These are phyloP conservation scores for Cavenderia fasciculata DNA, from an alignment of 78 protist species.

Conservation along the genomic window DNA sequence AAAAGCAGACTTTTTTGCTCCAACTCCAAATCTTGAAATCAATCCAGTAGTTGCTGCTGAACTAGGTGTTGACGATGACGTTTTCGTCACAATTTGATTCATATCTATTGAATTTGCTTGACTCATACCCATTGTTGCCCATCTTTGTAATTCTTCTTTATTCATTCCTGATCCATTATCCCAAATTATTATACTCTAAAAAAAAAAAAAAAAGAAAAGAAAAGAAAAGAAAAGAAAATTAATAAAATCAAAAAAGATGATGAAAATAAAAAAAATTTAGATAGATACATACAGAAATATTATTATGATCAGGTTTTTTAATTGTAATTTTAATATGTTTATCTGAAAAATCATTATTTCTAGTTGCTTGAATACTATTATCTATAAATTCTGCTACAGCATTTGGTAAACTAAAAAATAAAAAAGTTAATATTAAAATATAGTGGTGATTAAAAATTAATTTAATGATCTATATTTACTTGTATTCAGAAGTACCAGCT, in stretches of 20 bases:
- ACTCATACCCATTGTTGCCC: conserved; percentile 81
- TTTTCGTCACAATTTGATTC: background rate
- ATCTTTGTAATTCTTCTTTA: conserved; percentile 62
- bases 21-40: conserved; percentile 81
- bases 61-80: background rate
- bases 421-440: background rate
- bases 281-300: conserved; percentile 26
- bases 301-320: conserved; percentile 12
- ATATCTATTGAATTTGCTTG: conserved; percentile 49
- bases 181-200: conserved; percentile 40
- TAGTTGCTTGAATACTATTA: conserved; percentile 77
- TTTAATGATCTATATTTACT: background rate
- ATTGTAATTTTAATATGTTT: conserved; percentile 32
- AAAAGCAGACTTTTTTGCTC: conserved; percentile 80
- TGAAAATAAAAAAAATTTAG: too few species aligned
- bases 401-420: conserved; percentile 31
- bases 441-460: background rate
- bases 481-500: conserved; percentile 80
- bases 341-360: conserved; percentile 24
- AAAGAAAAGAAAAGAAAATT: too few species aligned
- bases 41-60: conserved; percentile 20
- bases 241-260: too few species aligned
- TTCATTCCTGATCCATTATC: conserved; percentile 82
- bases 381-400: conserved; percentile 82
- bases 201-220: background rate